phyloP scores from a whole-genome alignment of 2,329 filamentous ascomycete species.

The Tolypocladium pustulatum region DNA sequence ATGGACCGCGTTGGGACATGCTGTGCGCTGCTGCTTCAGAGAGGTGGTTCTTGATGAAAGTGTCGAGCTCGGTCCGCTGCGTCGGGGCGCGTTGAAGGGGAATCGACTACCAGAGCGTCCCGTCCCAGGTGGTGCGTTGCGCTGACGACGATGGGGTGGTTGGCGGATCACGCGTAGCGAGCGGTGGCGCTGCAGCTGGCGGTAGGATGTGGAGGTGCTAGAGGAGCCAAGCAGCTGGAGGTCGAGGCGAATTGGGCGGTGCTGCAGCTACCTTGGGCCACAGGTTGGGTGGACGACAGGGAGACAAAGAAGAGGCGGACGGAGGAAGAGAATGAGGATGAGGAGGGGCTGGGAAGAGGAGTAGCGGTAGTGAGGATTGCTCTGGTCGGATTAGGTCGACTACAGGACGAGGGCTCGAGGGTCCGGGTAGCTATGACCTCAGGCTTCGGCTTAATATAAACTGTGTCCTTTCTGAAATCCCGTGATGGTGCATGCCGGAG shows the following conservation, averaged over 20 bases:
- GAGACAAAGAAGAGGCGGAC: neutral
- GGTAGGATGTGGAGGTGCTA: neutral
- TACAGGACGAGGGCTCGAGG: neutral
- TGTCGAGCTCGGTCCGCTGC: neutral
- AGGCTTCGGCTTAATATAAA: constrained; percentile 10
- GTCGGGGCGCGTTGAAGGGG: neutral
- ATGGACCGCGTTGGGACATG: constrained; percentile 48
- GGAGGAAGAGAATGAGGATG: constrained; percentile 1
- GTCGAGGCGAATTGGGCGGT: neutral
- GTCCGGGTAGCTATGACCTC: neutral
- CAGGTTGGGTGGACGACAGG: neutral
- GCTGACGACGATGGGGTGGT: neutral
- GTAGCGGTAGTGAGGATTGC: neutral
- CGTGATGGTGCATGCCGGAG: constrained; percentile 13
- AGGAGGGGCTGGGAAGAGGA: neutral
- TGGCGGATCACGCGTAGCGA: neutral
- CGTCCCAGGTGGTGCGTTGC: neutral
- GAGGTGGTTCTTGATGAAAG: neutral
- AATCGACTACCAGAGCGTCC: neutral
- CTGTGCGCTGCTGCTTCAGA: neutral
- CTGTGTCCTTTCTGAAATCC: constrained; percentile 27
- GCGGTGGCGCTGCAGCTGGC: neutral
- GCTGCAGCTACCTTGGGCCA: neutral
- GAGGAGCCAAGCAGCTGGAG: neutral
- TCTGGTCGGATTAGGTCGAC: neutral